Conservation (phyloP, 257 asterid species). For the Eucommia ulmoides region DNA sequence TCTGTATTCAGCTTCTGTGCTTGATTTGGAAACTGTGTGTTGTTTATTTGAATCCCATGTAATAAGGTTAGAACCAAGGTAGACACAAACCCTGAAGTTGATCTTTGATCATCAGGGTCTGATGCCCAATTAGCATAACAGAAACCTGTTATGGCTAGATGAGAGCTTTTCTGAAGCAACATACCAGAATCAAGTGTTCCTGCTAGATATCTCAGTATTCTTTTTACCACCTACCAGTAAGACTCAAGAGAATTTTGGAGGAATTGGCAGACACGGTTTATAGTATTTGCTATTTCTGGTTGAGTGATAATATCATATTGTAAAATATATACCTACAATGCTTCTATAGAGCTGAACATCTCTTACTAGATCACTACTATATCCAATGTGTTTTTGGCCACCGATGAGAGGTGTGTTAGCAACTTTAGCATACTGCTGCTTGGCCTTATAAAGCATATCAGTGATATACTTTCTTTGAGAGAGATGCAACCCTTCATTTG, state of each 20-base stretch:
- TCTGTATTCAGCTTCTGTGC: constrained; percentile 3
- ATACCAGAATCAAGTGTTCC: neutral
- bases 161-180: neutral
- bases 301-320: too few species aligned
- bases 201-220: neutral
- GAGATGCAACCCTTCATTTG: neutral
- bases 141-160: neutral
- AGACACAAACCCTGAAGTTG: neutral
- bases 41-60: constrained; percentile 9
- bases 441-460: neutral
- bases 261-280: neutral
- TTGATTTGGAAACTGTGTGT: constrained; percentile 1
- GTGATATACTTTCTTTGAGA: neutral
- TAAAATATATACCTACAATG: neutral
- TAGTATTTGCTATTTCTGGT: neutral
- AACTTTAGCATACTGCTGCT: neutral
- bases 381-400: neutral
- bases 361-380: neutral
- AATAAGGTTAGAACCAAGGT: neutral
- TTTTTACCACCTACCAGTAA: neutral
- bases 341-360: neutral
- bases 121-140: constrained; percentile 6
- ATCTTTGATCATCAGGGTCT: neutral
- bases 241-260: neutral
- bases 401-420: neutral